Evolutionary conservation across 257 asterid genomes (phyloP).

Genomic region (Knoxia roxburghii): DNA sequence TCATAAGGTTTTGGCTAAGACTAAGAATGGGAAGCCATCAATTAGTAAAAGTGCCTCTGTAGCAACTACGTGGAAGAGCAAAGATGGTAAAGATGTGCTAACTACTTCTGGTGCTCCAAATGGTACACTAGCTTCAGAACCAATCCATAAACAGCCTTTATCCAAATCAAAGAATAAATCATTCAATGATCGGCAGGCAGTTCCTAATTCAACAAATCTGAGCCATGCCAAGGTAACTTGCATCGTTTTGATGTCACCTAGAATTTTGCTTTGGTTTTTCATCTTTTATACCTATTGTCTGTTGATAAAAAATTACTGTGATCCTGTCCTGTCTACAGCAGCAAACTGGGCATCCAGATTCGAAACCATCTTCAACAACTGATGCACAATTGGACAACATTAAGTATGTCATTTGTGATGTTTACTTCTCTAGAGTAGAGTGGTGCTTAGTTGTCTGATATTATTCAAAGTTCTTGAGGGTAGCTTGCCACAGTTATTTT

Average conservation of each 20-base stretch:
- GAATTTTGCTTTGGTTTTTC: slow-evolving; percentile 3
- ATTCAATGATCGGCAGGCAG: slow-evolving; percentile 19
- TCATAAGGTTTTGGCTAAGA: slow-evolving; percentile 20
- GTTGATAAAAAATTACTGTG: slow-evolving; percentile 9
- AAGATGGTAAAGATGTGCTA: slow-evolving; percentile 26
- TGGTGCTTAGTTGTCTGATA: neutral
- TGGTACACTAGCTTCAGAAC: slow-evolving; percentile 18
- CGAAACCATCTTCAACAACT: slow-evolving; percentile 18
- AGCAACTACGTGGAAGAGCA: slow-evolving; percentile 18
- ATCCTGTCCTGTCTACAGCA: slow-evolving; percentile 20
- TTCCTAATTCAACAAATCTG: slow-evolving; percentile 12
- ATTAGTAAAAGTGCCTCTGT: slow-evolving; percentile 19
- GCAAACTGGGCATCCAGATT: slow-evolving; percentile 30
- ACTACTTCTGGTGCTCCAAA: slow-evolving; percentile 21
- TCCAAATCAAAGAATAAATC: slow-evolving; percentile 30
- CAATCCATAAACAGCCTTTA: slow-evolving; percentile 19
- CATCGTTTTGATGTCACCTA: neutral
- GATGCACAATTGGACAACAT: slow-evolving; percentile 23
- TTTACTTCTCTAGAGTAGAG: neutral
- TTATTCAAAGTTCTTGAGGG: neutral
- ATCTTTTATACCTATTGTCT: slow-evolving; percentile 1
- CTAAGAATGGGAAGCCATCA: slow-evolving; percentile 25
- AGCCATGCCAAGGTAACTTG: slow-evolving; percentile 26
- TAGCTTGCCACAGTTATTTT: neutral
- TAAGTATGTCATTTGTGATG: slow-evolving; percentile 20